Evolutionary conservation across 2,329 filamentous ascomycete genomes (phyloP).

Genomic region (Fonsecaea multimorphosa): DNA sequence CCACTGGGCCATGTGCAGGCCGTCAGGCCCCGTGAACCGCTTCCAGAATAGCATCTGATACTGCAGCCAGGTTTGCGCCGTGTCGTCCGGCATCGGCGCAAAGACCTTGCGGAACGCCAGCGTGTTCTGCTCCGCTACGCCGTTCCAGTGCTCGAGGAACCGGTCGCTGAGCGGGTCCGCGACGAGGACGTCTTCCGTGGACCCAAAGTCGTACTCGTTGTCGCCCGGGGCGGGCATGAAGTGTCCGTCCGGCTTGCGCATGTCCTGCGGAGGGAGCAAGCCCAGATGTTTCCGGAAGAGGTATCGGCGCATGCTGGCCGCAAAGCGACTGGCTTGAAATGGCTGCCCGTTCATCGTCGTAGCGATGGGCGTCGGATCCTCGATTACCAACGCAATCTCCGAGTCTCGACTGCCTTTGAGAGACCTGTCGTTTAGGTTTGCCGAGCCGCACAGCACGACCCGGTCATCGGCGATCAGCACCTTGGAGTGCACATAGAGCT

Average conservation of each 20-base stretch:
- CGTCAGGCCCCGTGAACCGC: constrained; percentile 47
- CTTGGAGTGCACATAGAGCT: constrained; percentile 65
- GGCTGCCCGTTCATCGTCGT: constrained; percentile 79
- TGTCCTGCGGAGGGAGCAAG: constrained; percentile 74
- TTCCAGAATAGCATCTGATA: constrained; percentile 51
- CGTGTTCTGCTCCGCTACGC: constrained; percentile 63
- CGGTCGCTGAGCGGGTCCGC: constrained; percentile 63
- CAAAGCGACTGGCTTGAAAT: constrained; percentile 80
- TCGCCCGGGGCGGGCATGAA: constrained; percentile 62
- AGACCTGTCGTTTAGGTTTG: constrained; percentile 89
- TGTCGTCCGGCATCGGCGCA: constrained; percentile 59
- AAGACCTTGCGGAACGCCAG: constrained; percentile 66
- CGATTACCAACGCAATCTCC: constrained; percentile 86
- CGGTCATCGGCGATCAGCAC: constrained; percentile 82
- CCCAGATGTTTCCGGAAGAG: constrained; percentile 92
- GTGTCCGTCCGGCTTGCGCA: constrained; percentile 64
- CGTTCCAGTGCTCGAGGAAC: constrained; percentile 63
- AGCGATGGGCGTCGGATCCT: constrained; percentile 73
- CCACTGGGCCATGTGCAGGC: constrained; percentile 70
- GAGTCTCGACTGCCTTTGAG: constrained; percentile 89
- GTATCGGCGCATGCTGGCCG: constrained; percentile 76
- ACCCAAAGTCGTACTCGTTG: constrained; percentile 61
- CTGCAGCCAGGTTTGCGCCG: constrained; percentile 57
- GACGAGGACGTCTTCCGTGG: constrained; percentile 56
- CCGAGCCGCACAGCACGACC: constrained; percentile 81